Conservation (phyloP, 768 basidiomycete genomes). For the Agaricus blazei region DNA sequence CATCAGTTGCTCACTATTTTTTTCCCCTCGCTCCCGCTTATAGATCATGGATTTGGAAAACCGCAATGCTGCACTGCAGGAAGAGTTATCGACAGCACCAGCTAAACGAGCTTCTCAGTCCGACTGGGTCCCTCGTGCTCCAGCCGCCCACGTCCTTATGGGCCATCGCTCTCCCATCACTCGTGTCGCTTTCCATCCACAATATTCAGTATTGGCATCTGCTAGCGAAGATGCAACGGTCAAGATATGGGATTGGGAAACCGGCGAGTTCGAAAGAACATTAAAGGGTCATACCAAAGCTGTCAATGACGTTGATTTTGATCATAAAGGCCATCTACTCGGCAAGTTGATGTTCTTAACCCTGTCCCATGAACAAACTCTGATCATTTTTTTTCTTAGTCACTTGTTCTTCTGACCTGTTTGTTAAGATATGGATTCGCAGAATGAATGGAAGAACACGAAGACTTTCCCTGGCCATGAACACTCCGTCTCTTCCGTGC, state of each 20-base stretch:
- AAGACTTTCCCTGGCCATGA: slow-evolving; percentile 89
- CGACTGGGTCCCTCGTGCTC: slow-evolving; percentile 87
- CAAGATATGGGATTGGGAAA: slow-evolving; percentile 97
- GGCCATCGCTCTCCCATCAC: slow-evolving; percentile 78
- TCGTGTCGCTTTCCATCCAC: slow-evolving; percentile 80
- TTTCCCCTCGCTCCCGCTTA: neutral
- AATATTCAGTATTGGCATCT: slow-evolving; percentile 76
- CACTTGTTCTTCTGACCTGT: slow-evolving; percentile 76
- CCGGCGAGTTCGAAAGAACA: slow-evolving; percentile 88
- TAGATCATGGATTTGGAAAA: slow-evolving; percentile 96
- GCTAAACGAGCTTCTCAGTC: slow-evolving; percentile 54
- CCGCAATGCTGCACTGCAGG: slow-evolving; percentile 73
- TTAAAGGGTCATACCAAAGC: slow-evolving; percentile 90
- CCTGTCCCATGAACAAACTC: neutral
- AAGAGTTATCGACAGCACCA: slow-evolving; percentile 50
- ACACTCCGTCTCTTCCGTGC: slow-evolving; percentile 82
- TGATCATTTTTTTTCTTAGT: slow-evolving; percentile 31
- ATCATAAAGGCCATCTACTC: slow-evolving; percentile 76
- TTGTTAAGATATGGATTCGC: slow-evolving; percentile 88
- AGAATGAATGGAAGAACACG: slow-evolving; percentile 85
- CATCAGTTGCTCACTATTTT: slow-evolving; percentile 2
- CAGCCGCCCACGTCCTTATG: slow-evolving; percentile 69
- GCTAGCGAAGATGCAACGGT: slow-evolving; percentile 87
- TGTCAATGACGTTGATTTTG: slow-evolving; percentile 84
- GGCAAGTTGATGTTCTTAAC: slow-evolving; percentile 40